These are phyloP conservation scores for Coemansia sp. DNA, from an alignment of 192 early-diverging fungal genomes.

Conservation along the genomic window DNA sequence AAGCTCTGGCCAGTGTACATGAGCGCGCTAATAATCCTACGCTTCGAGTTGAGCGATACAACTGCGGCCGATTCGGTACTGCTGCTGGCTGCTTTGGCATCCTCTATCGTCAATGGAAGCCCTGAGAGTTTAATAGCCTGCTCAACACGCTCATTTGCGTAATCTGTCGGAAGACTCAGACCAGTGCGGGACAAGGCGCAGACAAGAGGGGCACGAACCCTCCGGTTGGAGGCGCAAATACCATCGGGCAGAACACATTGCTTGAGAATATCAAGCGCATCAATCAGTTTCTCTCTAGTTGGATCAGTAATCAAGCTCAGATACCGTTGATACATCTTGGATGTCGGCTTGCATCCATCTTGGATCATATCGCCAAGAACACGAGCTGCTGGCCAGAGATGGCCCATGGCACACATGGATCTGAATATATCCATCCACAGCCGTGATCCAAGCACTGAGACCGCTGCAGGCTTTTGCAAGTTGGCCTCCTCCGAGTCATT, in stretches of 20 bases:
- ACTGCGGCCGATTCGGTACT: not conserved
- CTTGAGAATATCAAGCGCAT: slow-evolving; percentile 8
- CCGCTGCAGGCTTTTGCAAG: not conserved
- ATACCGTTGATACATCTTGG: slow-evolving; percentile 22
- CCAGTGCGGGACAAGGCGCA: slow-evolving; percentile 16
- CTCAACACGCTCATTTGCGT: slow-evolving; percentile 20
- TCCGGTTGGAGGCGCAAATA: not conserved
- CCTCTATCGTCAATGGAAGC: not conserved
- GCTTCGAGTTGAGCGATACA: slow-evolving; percentile 27
- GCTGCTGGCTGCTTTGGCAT: not conserved
- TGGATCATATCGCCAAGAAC: slow-evolving; percentile 27
- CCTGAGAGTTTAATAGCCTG: slow-evolving; percentile 33
- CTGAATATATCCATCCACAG: slow-evolving; percentile 18
- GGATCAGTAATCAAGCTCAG: slow-evolving; percentile 11
- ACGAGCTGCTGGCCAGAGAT: slow-evolving; percentile 37
- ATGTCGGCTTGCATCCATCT: slow-evolving; percentile 27
- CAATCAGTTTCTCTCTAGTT: slow-evolving; percentile 8
- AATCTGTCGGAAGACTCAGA: not conserved
- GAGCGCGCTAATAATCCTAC: slow-evolving; percentile 28
- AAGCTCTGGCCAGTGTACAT: slow-evolving; percentile 22
- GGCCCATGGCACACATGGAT: slow-evolving; percentile 8
- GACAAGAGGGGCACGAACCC: slow-evolving; percentile 19
- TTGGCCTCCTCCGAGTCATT: not conserved
- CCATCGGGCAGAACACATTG: not conserved
- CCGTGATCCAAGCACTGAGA: slow-evolving; percentile 6